phyloP scores from a whole-genome alignment of 1,284 basidiomycete genomes.

The Phellinidium pouzarii region DNA sequence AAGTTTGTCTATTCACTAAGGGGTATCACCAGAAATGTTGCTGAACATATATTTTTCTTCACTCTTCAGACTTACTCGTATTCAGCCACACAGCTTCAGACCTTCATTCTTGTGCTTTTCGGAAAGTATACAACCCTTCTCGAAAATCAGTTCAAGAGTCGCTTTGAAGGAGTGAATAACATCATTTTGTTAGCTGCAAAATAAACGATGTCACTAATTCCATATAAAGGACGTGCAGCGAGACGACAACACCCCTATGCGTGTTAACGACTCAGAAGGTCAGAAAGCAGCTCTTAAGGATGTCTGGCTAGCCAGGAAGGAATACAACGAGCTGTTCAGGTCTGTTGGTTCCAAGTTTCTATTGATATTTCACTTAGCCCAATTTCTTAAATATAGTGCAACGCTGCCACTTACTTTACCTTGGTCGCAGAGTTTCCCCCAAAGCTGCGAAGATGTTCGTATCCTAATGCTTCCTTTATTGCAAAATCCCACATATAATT shows the following conservation, averaged over 20 bases:
- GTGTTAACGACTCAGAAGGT: conserved; percentile 67
- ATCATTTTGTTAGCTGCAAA: neutral
- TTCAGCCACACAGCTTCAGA: conserved; percentile 77
- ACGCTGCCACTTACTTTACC: conserved; percentile 75
- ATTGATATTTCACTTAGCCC: conserved; percentile 6
- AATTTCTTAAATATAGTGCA: conserved; percentile 37
- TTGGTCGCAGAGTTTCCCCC: conserved; percentile 93
- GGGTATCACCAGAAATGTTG: conserved; percentile 1
- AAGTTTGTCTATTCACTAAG: conserved; percentile 49
- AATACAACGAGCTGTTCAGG: conserved; percentile 59
- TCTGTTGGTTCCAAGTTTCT: conserved; percentile 30
- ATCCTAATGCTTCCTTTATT: too few species aligned
- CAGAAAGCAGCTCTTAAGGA: conserved; percentile 73
- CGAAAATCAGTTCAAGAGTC: conserved; percentile 74
- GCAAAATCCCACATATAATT: too few species aligned
- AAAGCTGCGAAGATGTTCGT: conserved; percentile 87
- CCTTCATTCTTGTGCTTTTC: conserved; percentile 82
- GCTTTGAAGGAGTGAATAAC: conserved; percentile 68
- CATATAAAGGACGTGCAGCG: conserved; percentile 67
- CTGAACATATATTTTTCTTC: conserved; percentile 11
- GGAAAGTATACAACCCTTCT: conserved; percentile 86
- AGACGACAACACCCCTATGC: conserved; percentile 92
- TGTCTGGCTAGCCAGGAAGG: conserved; percentile 78
- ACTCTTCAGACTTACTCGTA: conserved; percentile 77
- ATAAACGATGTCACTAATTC: neutral